phyloP scores from a whole-genome alignment of 2,329 filamentous ascomycete genomes.

The Stagonosporopsis cucurbitacearum region DNA sequence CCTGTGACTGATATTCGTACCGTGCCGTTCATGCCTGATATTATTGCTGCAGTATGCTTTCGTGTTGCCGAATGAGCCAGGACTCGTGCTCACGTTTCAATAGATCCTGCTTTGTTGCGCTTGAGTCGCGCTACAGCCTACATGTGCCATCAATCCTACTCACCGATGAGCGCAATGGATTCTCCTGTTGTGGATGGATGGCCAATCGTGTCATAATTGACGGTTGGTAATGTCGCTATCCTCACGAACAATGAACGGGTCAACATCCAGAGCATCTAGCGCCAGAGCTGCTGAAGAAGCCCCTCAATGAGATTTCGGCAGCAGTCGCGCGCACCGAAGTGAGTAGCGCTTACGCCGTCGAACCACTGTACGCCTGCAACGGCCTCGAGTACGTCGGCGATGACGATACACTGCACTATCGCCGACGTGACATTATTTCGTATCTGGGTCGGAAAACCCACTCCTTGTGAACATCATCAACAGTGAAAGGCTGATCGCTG shows the following conservation, averaged over 20 bases:
- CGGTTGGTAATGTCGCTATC: neutral
- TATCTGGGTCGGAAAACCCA: conserved; percentile 1
- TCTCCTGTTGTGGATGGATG: neutral
- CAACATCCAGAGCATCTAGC: neutral
- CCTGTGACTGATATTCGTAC: conserved; percentile 10
- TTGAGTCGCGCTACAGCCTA: conserved; percentile 5
- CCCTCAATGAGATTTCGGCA: neutral
- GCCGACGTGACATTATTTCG: neutral
- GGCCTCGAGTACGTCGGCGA: neutral
- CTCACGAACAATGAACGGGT: neutral
- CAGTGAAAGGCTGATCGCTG: neutral
- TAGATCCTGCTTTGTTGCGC: conserved; percentile 3
- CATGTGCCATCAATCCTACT: conserved; percentile 4
- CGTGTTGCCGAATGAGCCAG: conserved; percentile 4
- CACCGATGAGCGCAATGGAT: neutral
- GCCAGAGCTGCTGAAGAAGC: neutral
- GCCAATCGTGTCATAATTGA: neutral
- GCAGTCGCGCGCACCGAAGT: neutral
- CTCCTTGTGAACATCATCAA: neutral
- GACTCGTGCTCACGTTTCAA: conserved; percentile 4
- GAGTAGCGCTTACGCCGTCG: neutral
- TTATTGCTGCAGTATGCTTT: neutral
- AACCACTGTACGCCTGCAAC: neutral
- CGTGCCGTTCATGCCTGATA: conserved; percentile 8
- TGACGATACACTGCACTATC: neutral